Percentiles rank a stretch among this genome's conserved stretches.
These are phyloP conservation scores for Torrubiellomyces zombiae DNA, from an alignment of 2,329 filamentous ascomycete genomes.

Conservation along the genomic window DNA sequence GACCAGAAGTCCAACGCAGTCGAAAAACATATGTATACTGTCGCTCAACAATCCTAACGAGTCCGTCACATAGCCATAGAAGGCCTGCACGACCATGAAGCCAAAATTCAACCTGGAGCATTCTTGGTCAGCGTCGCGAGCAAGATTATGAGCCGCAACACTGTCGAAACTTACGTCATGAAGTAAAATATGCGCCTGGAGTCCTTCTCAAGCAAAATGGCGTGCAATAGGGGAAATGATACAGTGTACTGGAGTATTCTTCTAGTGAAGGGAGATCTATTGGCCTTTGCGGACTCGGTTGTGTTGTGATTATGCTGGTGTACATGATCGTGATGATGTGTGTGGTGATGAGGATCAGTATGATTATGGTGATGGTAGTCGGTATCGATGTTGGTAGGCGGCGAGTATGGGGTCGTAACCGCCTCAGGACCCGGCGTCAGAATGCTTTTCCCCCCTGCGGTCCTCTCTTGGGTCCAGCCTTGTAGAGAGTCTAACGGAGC, in stretches of 20 bases:
- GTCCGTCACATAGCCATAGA: constrained; percentile 85
- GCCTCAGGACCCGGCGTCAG: constrained; percentile 17
- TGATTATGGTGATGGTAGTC: constrained; percentile 10
- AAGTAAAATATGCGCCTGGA: constrained; percentile 95
- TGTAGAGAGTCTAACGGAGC: constrained; percentile 16
- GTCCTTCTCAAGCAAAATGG: constrained; percentile 78
- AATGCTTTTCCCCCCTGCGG: constrained; percentile 22
- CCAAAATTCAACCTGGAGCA: constrained; percentile 62
- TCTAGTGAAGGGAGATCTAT: constrained; percentile 53
- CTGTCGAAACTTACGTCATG: constrained; percentile 62
- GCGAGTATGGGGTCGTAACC: constrained; percentile 11
- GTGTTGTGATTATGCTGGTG: constrained; percentile 12
- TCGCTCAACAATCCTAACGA: constrained; percentile 91
- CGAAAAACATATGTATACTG: constrained; percentile 99
- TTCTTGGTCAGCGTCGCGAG: constrained; percentile 4
- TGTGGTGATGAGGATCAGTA: constrained; percentile 8
- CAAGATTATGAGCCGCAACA: too few relatives aligned
- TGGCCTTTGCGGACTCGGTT: constrained; percentile 20
- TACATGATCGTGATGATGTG: constrained; percentile 12
- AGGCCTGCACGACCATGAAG: constrained; percentile 90
- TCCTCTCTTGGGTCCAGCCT: constrained; percentile 24
- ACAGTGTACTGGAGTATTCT: constrained; percentile 54
- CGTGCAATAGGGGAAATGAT: constrained; percentile 62
- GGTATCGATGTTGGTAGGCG: constrained; percentile 6
- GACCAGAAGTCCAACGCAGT: constrained; percentile 82